Evolutionary conservation across 2,329 filamentous ascomycete species (phyloP), one percentile per base, ranked within the genome.

Genomic region (Gyromitra esculenta): DNA sequence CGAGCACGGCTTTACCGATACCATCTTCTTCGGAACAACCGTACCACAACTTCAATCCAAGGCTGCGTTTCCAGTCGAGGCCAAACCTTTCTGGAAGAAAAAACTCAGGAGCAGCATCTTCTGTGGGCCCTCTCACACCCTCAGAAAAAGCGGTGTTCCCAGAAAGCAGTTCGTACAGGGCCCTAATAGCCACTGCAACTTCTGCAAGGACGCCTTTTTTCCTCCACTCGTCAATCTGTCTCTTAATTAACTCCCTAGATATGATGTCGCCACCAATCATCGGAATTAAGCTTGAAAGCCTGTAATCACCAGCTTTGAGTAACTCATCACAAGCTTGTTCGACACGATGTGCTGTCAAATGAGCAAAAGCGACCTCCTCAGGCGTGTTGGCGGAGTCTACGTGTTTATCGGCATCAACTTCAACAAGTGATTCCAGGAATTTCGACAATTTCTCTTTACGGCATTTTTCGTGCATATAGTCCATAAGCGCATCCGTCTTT

Each of bases 31-130:
- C 86, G 1, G 88, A 87, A 52, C 90, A 92, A 57, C 90, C 91
- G 83, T 97, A 99, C 92, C 94, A 98, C 1, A 99, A 86, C 56
- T 94, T 90, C 64, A 99, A 87, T 9, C 93, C 95, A 83, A 99
- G 97, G 0, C 94, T 91, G 82, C 97, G 94, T 83, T 93, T 91
- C 96, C 96, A 99, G 82, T 96, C 92, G 45, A 99, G 86, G 3
- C 89, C 89, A 82, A 97, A 99, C 60, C 91, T 90, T 81, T 92
- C 88, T 0, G 93, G 92, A 79, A 99, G 92, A 69, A 90, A 87
- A 82, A 99, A 97, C 0, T 91, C 91, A 13, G 90, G 88, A 50
- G 91, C 88, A 57, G 92, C 90, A 83, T 98, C 93, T 83, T 98
- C 96, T 7, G 91, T 85, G 0, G 92, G 89, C 5, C 88, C 90